These are phyloP conservation scores for Candida silvicultrix DNA, from an alignment of 805 yeast genomes.

Conservation along the genomic window DNA sequence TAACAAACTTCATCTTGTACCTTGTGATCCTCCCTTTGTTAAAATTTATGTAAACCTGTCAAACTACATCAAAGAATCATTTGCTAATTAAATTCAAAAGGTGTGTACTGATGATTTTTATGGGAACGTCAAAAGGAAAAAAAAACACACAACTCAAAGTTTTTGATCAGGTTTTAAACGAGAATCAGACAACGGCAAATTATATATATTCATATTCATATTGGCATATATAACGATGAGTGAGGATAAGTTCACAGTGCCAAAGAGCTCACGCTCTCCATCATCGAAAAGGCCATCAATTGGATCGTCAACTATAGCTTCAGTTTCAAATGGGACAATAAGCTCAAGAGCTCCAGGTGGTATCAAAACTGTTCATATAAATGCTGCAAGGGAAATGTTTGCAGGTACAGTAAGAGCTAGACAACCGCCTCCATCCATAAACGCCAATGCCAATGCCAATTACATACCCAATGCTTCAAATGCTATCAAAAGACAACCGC, in stretches of 20 bases:
- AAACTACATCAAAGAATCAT: too few species aligned
- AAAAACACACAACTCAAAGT: too few species aligned
- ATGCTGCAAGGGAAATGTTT: slow-evolving; percentile 61
- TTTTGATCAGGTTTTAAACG: not conserved
- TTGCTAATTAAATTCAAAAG: not conserved
- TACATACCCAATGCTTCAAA: slow-evolving; percentile 1
- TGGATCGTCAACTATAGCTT: not conserved
- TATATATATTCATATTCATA: too few species aligned
- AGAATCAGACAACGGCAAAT: not conserved
- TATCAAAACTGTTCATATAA: slow-evolving; percentile 49
- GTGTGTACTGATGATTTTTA: not conserved
- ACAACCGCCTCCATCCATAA: slow-evolving; percentile 16
- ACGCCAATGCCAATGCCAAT: slow-evolving; percentile 1
- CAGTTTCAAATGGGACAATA: not conserved
- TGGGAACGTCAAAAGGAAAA: too few species aligned
- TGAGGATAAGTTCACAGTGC: not conserved
- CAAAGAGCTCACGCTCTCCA: not conserved
- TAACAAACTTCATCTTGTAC: slow-evolving; percentile 2
- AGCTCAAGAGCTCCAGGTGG: slow-evolving; percentile 22
- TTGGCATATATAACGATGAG: not conserved
- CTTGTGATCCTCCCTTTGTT: too few species aligned
- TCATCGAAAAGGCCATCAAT: not conserved
- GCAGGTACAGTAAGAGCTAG: slow-evolving; percentile 30
- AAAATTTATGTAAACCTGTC: too few species aligned
- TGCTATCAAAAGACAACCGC: not conserved